Base-by-base conservation (phyloP, 345 rosid species). In the Corymbia maculata region DNA sequence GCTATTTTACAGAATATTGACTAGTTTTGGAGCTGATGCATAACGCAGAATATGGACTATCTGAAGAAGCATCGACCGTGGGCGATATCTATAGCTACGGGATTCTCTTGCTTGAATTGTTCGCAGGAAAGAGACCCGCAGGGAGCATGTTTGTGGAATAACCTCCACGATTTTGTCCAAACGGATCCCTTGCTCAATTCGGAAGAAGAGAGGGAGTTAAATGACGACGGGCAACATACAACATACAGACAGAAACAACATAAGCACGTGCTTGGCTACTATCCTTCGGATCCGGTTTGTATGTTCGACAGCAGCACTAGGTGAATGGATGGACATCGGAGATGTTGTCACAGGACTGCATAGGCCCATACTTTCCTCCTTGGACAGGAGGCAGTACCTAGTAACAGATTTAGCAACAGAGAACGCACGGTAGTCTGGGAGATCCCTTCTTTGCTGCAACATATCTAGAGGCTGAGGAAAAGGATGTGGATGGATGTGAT, bases 291-390 rank as follows among this genome's bases (percentile, higher is more conserved):
- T 88, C 1, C 88, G 89, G 6, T 26, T 87, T 7, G 55, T 88
- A n/a, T 79, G 88, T 44, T 86, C 91, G 6, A n/a, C 80, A 11
- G 88, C 59, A 30, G 36, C 52, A 42, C 88, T 88, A 30, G 68
- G 53, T 30, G 88, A 88, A 66, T 53, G 92, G 68, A 89, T 86
- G 12, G 87, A n/a, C 45, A 86, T 91, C 1, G 4, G 86, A n/a
- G 90, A 75, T n/a, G 51, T 52, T 68, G 79, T 85, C 55, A 11
- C 24, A 28, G 87, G 47, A 26, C 87, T 85, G 86, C 52, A 45
- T 14, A 55, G 86, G 86, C 53, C 44, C 32, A 36, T 28, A 50
- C 28, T 9, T 49, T 32, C 12, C 44, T 36, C 80, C 47, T 36
- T 36, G 80, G 80, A 36, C 10, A 36, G 24, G 47, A 17, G 26